Evolutionary conservation across 768 basidiomycete genomes (phyloP).

Genomic region (Rhizopogon vulgaris): DNA sequence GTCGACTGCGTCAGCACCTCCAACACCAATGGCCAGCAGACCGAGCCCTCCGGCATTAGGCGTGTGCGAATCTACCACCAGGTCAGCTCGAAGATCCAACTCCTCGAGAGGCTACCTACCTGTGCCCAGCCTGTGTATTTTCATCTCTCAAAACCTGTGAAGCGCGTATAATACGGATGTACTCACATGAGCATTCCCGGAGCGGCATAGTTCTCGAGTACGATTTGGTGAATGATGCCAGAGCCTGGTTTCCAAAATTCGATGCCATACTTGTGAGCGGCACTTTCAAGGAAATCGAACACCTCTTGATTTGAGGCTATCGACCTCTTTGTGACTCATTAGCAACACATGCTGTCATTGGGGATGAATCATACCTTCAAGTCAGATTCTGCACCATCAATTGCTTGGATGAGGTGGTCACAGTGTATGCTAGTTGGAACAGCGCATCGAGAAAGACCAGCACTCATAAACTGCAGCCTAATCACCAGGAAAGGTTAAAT

Average conservation of each 20-base stretch:
- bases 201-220: conserved; percentile 95
- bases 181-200: conserved; percentile 87
- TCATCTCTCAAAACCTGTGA: conserved; percentile 6
- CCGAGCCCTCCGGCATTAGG: conserved; percentile 98
- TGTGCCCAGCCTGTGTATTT: conserved; percentile 63
- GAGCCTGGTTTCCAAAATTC: conserved; percentile 95
- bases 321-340: conserved; percentile 49
- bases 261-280: conserved; percentile 86
- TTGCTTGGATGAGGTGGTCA: conserved; percentile 94
- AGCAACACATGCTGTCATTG: background rate
- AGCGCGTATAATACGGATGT: conserved; percentile 5
- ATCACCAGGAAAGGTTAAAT: conserved; percentile 8
- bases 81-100: background rate
- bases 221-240: conserved; percentile 96
- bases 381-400: conserved; percentile 82
- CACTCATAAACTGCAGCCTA: conserved; percentile 97
- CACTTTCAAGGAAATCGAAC: conserved; percentile 94
- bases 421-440: conserved; percentile 95
- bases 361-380: conserved; percentile 49
- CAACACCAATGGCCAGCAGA: conserved; percentile 96
- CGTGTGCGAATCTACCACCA: conserved; percentile 79
- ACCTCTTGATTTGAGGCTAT: conserved; percentile 91
- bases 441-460: conserved; percentile 74
- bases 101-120: conserved; percentile 35
- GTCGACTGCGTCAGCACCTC: conserved; percentile 97